Percentiles rank a stretch among this genome's conserved stretches.
Evolutionary conservation across 1,139 yeast genomes (phyloP).

Genomic region (Taphrina deformans): DNA sequence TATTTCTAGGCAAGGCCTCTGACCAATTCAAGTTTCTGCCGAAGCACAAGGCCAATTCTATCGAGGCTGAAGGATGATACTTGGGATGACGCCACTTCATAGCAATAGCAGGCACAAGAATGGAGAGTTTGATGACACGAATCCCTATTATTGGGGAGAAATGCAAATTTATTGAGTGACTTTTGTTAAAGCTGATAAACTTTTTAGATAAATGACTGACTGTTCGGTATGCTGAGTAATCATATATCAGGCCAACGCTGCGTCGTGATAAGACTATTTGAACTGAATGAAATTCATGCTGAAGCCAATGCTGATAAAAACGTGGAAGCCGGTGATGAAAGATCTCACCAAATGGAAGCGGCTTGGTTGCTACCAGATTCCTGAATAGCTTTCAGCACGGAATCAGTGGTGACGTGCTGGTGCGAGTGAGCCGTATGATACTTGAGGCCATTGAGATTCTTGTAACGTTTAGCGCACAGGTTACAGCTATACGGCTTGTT

Average conservation of each 20-base stretch:
- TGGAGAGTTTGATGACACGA: too few species aligned
- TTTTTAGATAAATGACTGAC: neutral
- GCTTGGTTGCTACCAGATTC: slow-evolving; percentile 6
- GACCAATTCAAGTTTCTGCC: slow-evolving; percentile 78
- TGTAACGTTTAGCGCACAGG: slow-evolving; percentile 95
- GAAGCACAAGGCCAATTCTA: slow-evolving; percentile 90
- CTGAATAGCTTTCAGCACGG: slow-evolving; percentile 16
- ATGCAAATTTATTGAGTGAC: too few species aligned
- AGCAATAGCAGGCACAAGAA: neutral
- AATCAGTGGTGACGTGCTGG: slow-evolving; percentile 33
- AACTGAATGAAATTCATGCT: neutral
- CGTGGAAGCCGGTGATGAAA: neutral
- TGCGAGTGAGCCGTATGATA: slow-evolving; percentile 92
- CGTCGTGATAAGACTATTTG: neutral
- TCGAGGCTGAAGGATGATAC: slow-evolving; percentile 46
- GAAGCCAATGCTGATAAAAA: neutral
- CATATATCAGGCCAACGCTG: neutral
- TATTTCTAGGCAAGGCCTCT: slow-evolving; percentile 86
- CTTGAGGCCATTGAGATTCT: slow-evolving; percentile 91
- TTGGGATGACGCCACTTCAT: too few species aligned
- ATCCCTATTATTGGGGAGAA: too few species aligned
- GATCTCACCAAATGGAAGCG: slow-evolving; percentile 1
- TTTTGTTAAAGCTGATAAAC: too few species aligned
- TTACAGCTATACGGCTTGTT: slow-evolving; percentile 98
- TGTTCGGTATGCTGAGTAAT: neutral